phyloP scores from a whole-genome alignment of 768 basidiomycete genomes.

The Strobilomyces echinocephalus region DNA sequence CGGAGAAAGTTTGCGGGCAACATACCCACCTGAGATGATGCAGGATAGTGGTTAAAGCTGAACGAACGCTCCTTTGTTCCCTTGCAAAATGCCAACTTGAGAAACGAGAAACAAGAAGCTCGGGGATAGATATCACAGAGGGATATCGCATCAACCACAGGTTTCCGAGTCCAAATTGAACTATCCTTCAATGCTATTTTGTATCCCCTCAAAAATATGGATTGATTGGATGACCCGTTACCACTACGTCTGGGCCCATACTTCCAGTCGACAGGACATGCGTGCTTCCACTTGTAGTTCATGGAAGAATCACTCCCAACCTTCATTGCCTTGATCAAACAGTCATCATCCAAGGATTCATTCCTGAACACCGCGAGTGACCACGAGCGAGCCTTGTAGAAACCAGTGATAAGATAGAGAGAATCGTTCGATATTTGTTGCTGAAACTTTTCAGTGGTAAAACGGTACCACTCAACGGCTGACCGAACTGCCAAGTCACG shows the following conservation, averaged over 20 bases:
- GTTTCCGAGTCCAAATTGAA: no score
- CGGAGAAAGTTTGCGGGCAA: no score
- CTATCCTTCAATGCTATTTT: background rate
- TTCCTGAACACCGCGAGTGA: background rate
- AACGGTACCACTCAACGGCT: background rate
- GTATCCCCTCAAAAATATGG: background rate
- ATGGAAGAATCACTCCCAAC: background rate
- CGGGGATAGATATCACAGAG: no score
- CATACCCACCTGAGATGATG: no score
- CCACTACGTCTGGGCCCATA: background rate
- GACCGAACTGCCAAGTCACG: background rate
- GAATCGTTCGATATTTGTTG: background rate
- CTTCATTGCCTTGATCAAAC: background rate
- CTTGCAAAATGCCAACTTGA: no score
- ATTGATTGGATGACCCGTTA: background rate
- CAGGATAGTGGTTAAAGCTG: no score
- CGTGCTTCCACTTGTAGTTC: background rate
- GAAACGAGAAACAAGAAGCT: no score
- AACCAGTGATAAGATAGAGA: background rate
- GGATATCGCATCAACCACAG: no score
- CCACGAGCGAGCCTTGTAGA: background rate
- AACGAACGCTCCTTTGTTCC: no score
- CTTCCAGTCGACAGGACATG: background rate
- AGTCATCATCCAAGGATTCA: background rate
- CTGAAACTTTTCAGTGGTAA: background rate